Evolutionary conservation across 116 monocot species (phyloP).

Genomic region (Papilionanthe hybrid): DNA sequence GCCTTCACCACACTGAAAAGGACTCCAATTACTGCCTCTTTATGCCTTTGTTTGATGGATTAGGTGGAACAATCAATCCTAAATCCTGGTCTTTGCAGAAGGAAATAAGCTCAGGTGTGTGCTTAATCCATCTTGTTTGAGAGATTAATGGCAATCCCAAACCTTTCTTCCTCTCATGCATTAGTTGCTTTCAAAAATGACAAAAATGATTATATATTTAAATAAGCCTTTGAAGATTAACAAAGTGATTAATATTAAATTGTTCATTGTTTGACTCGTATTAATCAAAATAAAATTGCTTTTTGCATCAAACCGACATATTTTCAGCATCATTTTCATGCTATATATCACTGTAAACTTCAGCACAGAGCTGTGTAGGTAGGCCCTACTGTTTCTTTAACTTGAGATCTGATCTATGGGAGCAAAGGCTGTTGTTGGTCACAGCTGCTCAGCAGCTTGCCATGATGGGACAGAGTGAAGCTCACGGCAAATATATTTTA

Average conservation of each 20-base stretch:
- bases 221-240: background rate
- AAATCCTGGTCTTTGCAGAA: constrained; percentile 68
- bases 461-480: no score
- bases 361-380: no score
- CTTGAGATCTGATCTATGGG: no score
- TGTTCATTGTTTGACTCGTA: background rate
- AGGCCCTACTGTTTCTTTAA: no score
- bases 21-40: constrained; percentile 75
- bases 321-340: background rate
- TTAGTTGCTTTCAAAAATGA: background rate
- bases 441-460: no score
- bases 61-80: constrained; percentile 52
- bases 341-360: background rate
- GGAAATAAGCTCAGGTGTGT: constrained; percentile 44
- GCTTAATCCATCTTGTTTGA: background rate
- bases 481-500: background rate
- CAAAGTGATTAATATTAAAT: background rate
- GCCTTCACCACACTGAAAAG: constrained; percentile 60
- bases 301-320: background rate
- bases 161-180: background rate
- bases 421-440: no score
- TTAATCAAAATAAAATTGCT: background rate
- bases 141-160: background rate
- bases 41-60: constrained; percentile 76
- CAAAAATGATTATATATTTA: background rate